Percentiles rank a stretch among this genome's conserved stretches.
phyloP scores from a whole-genome alignment of 228 moss, liverwort and hornwort genomes.

The Sphagnum magellanicum region DNA sequence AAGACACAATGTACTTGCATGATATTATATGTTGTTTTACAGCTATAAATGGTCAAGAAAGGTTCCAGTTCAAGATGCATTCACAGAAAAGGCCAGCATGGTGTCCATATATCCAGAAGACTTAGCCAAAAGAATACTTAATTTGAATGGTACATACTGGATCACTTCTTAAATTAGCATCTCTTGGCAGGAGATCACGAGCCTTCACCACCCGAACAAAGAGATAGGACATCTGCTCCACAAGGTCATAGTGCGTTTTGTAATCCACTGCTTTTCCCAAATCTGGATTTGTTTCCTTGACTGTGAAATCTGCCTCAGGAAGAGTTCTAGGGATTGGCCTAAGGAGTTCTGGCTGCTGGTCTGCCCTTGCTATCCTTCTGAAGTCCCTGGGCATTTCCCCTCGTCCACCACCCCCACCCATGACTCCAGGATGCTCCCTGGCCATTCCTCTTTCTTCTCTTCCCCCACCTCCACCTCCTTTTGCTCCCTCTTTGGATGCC shows the following conservation, averaged over 20 bases:
- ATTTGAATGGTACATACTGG: slow-evolving; percentile 33
- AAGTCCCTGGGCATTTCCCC: slow-evolving; percentile 11
- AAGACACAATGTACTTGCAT: too few species aligned
- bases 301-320: slow-evolving; percentile 37
- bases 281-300: slow-evolving; percentile 51
- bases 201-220: slow-evolving; percentile 70
- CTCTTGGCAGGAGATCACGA: slow-evolving; percentile 53
- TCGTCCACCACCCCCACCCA: slow-evolving; percentile 2
- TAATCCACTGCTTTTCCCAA: slow-evolving; percentile 72
- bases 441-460: not conserved
- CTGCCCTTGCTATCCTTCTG: slow-evolving; percentile 33
- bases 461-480: slow-evolving; percentile 5
- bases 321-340: slow-evolving; percentile 27
- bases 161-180: slow-evolving; percentile 61
- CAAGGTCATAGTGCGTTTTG: slow-evolving; percentile 72
- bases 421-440: not conserved
- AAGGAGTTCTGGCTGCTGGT: slow-evolving; percentile 25
- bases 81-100: too few species aligned
- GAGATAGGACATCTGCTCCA: slow-evolving; percentile 75
- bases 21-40: too few species aligned
- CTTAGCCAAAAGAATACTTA: not conserved
- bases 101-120: too few species aligned
- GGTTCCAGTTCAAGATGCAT: too few species aligned
- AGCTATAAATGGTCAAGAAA: not conserved
- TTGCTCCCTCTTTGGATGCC: too few species aligned